phyloP scores from a whole-genome alignment of 768 basidiomycete genomes.

The Naganishia onofrii region DNA sequence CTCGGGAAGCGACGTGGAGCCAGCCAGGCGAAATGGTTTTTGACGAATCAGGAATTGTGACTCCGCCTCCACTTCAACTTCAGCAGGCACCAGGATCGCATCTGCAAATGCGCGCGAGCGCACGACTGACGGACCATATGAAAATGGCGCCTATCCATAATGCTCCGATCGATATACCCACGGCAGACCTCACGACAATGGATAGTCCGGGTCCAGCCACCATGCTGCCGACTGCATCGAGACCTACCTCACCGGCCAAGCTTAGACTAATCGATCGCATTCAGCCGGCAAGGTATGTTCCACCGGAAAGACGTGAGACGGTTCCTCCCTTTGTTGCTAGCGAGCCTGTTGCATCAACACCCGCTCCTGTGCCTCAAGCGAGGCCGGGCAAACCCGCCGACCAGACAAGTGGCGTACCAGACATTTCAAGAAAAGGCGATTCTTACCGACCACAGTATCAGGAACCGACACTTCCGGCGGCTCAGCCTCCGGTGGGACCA shows the following conservation, averaged over 20 bases:
- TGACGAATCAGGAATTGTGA: constrained; percentile 14
- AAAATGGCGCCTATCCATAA: constrained; percentile 1
- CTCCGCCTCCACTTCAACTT: constrained; percentile 5
- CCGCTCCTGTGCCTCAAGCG: background rate
- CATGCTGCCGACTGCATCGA: background rate
- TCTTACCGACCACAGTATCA: background rate
- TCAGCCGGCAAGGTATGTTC: constrained; percentile 23
- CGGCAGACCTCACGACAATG: no score
- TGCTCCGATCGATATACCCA: background rate
- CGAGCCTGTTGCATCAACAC: background rate
- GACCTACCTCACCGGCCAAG: background rate
- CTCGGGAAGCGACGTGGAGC: constrained; percentile 6
- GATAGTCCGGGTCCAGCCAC: background rate
- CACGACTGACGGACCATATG: constrained; percentile 19
- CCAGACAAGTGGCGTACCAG: background rate
- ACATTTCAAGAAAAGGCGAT: background rate
- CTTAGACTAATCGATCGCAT: constrained; percentile 22
- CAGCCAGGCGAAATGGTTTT: constrained; percentile 4
- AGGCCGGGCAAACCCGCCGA: background rate
- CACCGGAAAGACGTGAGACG: constrained; percentile 9
- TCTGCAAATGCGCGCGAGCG: background rate
- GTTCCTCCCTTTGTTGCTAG: background rate
- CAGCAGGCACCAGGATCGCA: background rate
- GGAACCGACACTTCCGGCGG: background rate
- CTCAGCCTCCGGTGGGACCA: background rate